Base-by-base conservation (phyloP, 441 rosid genomes). In the Geranium incanum region DNA sequence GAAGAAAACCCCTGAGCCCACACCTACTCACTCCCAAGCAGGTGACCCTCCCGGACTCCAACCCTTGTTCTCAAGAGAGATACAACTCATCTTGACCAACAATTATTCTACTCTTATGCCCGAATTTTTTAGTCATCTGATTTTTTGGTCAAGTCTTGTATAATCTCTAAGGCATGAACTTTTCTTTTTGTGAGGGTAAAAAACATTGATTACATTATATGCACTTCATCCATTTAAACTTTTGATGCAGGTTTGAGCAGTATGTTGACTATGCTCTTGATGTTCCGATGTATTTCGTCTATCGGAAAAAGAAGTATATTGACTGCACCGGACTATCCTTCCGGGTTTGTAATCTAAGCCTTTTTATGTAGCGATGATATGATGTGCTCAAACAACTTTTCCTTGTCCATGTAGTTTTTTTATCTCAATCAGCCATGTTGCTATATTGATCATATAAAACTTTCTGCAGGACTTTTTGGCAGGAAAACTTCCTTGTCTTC, bases 241-340 rank as follows among this genome's bases (percentile, higher is more conserved):
- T 74, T 59, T 70, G 74, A 65, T 82, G 81, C 86, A 92, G 99
- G 85, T 95, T 95, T 86, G 98, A 95, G 86, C 98, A 85, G 81
- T 95, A 95, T 80, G 98, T 92, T 69, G 98, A 95, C 73, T 95
- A 95, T 59, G 99, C 99, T 72, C 98, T 95, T 33, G 98, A 95
- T 75, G 98, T 92, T 75, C 99, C 99, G 37, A 95, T 95, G 99
- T 92, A 95, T 81, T 95, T 92, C 77, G 95, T 90, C 69, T 95
- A 92, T 71, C 88, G 95, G 74, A 83, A 91, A 75, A 80, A 89
- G 82, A 88, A 88, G 80, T 95, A 92, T 76, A 81, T 90, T 36
- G 97, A 95, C 85, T 95, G 99, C 81, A 71, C 91, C 41, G 98
- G 99, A 84, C 76, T 88, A 92, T 86, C 99, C 78, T 95, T 95